Percentiles rank a stretch among this genome's conserved stretches.
Evolutionary conservation across 306 rosid genomes (phyloP).

Genomic region (Malus fusca): DNA sequence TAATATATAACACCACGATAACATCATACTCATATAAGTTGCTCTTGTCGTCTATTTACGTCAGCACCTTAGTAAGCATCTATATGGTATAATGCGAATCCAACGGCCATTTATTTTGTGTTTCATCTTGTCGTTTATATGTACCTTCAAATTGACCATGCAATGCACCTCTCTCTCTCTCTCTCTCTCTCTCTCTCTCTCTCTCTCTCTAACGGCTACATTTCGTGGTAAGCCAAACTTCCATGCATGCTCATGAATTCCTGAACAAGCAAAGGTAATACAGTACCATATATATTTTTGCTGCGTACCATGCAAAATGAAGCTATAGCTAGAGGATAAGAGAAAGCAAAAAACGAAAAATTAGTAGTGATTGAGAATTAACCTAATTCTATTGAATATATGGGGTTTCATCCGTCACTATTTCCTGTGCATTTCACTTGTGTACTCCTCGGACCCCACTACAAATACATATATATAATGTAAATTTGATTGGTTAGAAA

Average conservation of each 20-base stretch:
- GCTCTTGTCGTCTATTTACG: background rate
- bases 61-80: background rate
- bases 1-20: too few species aligned
- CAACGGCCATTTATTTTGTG: background rate
- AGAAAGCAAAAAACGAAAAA: background rate
- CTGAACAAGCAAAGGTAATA: background rate
- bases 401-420: background rate
- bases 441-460: background rate
- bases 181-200: background rate
- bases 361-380: background rate
- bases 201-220: background rate
- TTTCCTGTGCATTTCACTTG: background rate
- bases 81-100: background rate
- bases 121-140: background rate
- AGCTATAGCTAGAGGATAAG: background rate
- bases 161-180: background rate
- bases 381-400: background rate
- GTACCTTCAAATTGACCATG: background rate
- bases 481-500: background rate
- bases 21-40: too few species aligned
- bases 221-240: background rate
- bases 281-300: background rate
- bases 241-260: background rate
- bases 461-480: background rate
- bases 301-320: background rate